Percentiles rank a stretch among this genome's conserved stretches.
Conservation (phyloP, 768 basidiomycete genomes). For the Panaeolus papilionaceus region DNA sequence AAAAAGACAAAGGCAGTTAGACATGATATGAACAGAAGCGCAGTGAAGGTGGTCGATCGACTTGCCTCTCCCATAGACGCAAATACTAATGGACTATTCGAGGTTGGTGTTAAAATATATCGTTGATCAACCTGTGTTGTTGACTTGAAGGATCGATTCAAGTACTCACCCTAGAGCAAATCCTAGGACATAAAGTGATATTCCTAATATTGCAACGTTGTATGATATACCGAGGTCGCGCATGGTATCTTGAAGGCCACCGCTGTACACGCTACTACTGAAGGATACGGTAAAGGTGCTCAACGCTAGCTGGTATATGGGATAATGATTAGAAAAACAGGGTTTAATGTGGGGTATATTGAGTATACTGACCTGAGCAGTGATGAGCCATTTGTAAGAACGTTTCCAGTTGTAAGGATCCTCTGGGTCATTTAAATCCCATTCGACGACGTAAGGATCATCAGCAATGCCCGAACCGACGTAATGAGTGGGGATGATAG, state of each 20-base stretch:
- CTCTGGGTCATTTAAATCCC: conserved; percentile 55
- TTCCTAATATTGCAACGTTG: conserved; percentile 60
- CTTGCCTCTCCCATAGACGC: conserved; percentile 63
- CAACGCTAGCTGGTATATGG: conserved; percentile 46
- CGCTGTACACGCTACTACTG: conserved; percentile 62
- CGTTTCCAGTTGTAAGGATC: conserved; percentile 64
- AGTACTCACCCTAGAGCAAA: conserved; percentile 60
- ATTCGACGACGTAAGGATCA: conserved; percentile 62
- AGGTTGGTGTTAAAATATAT: conserved; percentile 13
- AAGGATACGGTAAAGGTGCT: conserved; percentile 66
- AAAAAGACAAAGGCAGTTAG: conserved; percentile 2
- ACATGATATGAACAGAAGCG: neutral
- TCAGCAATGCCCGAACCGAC: conserved; percentile 50
- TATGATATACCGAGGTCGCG: conserved; percentile 54
- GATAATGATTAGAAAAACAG: conserved; percentile 9
- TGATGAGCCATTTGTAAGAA: conserved; percentile 57
- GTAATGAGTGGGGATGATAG: neutral
- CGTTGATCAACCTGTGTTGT: neutral
- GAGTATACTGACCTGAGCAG: conserved; percentile 47
- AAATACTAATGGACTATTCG: conserved; percentile 54
- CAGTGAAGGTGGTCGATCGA: conserved; percentile 16
- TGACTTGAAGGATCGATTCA: neutral
- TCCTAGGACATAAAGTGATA: conserved; percentile 68
- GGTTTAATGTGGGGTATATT: conserved; percentile 8
- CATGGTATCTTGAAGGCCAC: conserved; percentile 52